Evolutionary conservation across 208 protist genomes (phyloP).

Genomic region (Trypanosoma melophagium): DNA sequence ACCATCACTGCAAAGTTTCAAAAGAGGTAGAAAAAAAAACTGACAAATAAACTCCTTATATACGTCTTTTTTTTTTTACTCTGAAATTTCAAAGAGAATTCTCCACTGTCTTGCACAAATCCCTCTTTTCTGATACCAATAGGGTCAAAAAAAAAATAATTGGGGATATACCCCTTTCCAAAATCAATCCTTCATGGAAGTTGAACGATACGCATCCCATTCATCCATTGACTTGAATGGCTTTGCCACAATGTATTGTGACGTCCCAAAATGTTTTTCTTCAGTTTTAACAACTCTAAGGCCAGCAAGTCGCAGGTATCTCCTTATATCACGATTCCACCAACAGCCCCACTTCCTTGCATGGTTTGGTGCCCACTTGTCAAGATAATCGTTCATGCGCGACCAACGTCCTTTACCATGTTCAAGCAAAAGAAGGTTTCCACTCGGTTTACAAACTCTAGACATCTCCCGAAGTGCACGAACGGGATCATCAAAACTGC

Average conservation of each 20-base stretch:
- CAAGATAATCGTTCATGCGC: constrained; percentile 79
- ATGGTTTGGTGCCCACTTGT: constrained; percentile 82
- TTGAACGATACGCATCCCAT: constrained; percentile 38
- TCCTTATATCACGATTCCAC: constrained; percentile 88
- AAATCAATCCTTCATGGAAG: background rate
- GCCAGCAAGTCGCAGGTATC: constrained; percentile 65
- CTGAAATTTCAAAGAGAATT: no score
- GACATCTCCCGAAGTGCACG: constrained; percentile 84
- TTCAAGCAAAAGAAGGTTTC: constrained; percentile 87
- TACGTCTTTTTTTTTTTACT: no score
- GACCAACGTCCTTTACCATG: constrained; percentile 70
- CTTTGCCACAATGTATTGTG: constrained; percentile 81
- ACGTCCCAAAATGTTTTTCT: constrained; percentile 86
- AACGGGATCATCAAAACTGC: constrained; percentile 90
- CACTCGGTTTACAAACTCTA: constrained; percentile 87
- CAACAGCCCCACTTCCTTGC: constrained; percentile 87
- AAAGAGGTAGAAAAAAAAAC: no score
- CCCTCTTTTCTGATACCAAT: no score
- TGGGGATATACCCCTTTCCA: no score
- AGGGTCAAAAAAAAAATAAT: background rate
- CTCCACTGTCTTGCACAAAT: no score
- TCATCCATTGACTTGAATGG: constrained; percentile 82
- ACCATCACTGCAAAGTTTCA: background rate
- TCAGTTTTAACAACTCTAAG: constrained; percentile 65
- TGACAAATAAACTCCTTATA: no score